Evolutionary conservation across 495 filamentous ascomycete species (phyloP).

Genomic region (Hypomontagnella submonticulosa): DNA sequence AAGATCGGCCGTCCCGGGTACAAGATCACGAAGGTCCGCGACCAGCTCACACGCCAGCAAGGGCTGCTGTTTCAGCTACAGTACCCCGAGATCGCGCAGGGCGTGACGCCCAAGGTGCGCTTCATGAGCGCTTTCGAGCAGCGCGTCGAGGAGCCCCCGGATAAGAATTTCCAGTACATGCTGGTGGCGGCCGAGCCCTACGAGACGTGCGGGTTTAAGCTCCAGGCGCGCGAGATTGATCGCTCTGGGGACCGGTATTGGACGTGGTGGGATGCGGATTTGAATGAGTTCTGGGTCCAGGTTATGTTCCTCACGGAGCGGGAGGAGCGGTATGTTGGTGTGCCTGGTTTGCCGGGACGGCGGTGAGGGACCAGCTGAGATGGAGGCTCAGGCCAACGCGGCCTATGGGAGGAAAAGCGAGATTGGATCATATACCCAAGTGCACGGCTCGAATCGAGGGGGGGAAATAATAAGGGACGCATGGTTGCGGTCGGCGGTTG

Average conservation of each 20-base stretch:
- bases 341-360: slow-evolving; percentile 79
- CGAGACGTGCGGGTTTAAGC: slow-evolving; percentile 95
- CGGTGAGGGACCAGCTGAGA: slow-evolving; percentile 39
- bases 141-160: slow-evolving; percentile 93
- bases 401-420: neutral
- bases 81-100: slow-evolving; percentile 88
- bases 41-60: slow-evolving; percentile 88
- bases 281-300: slow-evolving; percentile 99
- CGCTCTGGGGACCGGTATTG: slow-evolving; percentile 86
- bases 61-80: slow-evolving; percentile 94
- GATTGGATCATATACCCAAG: slow-evolving; percentile 10
- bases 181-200: slow-evolving; percentile 97
- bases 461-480: neutral
- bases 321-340: slow-evolving; percentile 93
- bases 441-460: neutral
- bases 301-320: slow-evolving; percentile 99
- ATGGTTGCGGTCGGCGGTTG: neutral
- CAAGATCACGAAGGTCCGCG: slow-evolving; percentile 95
- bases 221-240: slow-evolving; percentile 95
- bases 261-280: slow-evolving; percentile 95
- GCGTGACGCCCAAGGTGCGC: slow-evolving; percentile 80
- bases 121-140: slow-evolving; percentile 99
- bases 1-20: slow-evolving; percentile 98
- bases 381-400: neutral
- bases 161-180: slow-evolving; percentile 93